Evolutionary conservation across 2,329 filamentous ascomycete species (phyloP).

Genomic region (Colletotrichum sp.): DNA sequence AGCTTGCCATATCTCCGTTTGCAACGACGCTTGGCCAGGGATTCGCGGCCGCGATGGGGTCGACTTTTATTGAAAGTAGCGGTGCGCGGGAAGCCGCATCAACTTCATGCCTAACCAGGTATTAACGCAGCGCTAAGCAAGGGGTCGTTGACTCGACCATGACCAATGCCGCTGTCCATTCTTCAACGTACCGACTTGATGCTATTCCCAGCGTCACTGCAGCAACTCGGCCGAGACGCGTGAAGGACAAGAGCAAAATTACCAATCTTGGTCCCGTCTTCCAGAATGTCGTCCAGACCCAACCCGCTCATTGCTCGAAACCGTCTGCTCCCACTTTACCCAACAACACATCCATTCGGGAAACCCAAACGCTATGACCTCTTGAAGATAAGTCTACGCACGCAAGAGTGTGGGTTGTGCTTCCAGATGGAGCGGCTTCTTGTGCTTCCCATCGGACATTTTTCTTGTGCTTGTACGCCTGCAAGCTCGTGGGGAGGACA

Average conservation of each 20-base stretch:
- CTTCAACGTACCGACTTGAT: neutral
- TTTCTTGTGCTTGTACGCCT: constrained; percentile 42
- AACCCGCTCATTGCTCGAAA: neutral
- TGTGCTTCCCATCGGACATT: constrained; percentile 22
- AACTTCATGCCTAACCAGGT: constrained; percentile 35
- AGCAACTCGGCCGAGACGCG: neutral
- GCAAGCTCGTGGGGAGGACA: constrained; percentile 40
- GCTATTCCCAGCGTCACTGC: neutral
- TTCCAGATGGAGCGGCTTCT: neutral
- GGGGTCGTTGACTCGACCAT: constrained; percentile 42
- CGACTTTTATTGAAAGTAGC: neutral
- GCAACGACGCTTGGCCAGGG: neutral
- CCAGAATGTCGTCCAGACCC: neutral
- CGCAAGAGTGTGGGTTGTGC: neutral
- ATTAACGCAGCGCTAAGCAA: constrained; percentile 25
- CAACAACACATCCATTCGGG: neutral
- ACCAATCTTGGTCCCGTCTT: constrained; percentile 12
- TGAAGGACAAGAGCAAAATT: neutral
- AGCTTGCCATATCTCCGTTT: constrained; percentile 5
- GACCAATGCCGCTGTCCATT: neutral
- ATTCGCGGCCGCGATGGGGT: neutral
- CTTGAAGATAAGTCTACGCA: neutral
- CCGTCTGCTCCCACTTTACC: neutral
- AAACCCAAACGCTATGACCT: neutral
- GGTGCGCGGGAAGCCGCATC: constrained; percentile 41